Percentiles rank a stretch among this genome's conserved stretches.
Evolutionary conservation across 2,329 filamentous ascomycete genomes (phyloP).

Genomic region (Pestalotiopsis sp.): DNA sequence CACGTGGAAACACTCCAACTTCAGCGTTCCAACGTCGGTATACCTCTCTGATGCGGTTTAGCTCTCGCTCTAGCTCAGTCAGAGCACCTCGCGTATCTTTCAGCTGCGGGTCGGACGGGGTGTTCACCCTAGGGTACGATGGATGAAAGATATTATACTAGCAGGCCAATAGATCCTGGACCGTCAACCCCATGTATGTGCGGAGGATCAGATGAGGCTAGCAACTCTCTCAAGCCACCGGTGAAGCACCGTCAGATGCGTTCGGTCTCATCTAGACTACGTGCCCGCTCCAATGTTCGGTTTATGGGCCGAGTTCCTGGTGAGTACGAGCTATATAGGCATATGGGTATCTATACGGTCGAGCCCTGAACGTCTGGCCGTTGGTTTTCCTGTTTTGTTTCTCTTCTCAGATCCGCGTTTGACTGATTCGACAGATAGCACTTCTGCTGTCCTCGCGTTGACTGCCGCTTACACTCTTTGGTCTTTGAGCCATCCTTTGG

Average conservation of each 20-base stretch:
- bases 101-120: background rate
- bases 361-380: background rate
- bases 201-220: background rate
- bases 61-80: background rate
- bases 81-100: background rate
- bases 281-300: background rate
- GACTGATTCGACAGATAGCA: background rate
- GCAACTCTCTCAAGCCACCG: background rate
- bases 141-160: background rate
- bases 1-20: background rate
- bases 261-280: conserved; percentile 10
- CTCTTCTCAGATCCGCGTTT: background rate
- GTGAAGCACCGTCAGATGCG: conserved; percentile 3
- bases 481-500: background rate
- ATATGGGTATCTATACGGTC: background rate
- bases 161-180: background rate
- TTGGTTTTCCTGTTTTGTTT: background rate
- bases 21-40: background rate
- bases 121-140: background rate
- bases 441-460: background rate
- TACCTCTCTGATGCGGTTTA: background rate
- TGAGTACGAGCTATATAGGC: background rate
- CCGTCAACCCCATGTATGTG: background rate
- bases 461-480: background rate
- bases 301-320: background rate